Base-by-base conservation (phyloP, 2,329 filamentous ascomycete genomes). In the Phialophora macrospora region DNA sequence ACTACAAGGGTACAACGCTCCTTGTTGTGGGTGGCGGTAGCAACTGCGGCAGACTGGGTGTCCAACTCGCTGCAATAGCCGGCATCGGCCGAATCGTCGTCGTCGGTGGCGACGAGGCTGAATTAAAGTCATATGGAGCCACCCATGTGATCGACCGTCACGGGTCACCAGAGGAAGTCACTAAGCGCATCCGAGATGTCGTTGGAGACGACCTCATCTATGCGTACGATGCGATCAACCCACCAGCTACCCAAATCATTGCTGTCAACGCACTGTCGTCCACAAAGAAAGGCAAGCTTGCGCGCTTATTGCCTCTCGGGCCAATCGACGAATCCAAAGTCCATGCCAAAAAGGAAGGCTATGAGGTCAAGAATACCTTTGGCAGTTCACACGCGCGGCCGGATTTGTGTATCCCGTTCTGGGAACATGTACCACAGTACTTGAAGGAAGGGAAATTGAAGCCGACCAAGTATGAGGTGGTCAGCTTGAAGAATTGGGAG, bases 101-200 rank as follows among this genome's bases (percentile, higher is more conserved):
- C 1, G 75, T 77, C 0, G 75, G 75, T 22, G 75, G 76, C 1
- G 65, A 74, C 9, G 74, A 75, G 24, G 65, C 63, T 4, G 73
- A 77, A 60, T 67, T 81, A 30, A 75, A 72, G 49, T 60, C 38
- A 7, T 74, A 71, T 20, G 80, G 80, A 1, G 80, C 80, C 0
- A 81, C 79, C 0, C 74, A 80, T 66, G 73, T 81, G 1, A 65
- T 81, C n/a, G 76, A 79, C 60, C 78, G 80, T 4, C 75, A 80
- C 59, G 74, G 54, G 12, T 48, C 70, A 34, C 41, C 55, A 1
- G 74, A 78, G 9, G 73, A 74, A 3, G 70, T 80, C 2, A 67
- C 73, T 0, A 64, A 62, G 0, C 71, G 74, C n/a, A 75, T 81
- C 60, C 73, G 74, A 0, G 72, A 66, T 1, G 68, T 80, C 6